A percentile compares a stretch with the other conserved stretches of the same genome.
These are phyloP conservation scores for Przewalskia tangutica DNA, from an alignment of 257 asterid genomes.

Conservation along the genomic window DNA sequence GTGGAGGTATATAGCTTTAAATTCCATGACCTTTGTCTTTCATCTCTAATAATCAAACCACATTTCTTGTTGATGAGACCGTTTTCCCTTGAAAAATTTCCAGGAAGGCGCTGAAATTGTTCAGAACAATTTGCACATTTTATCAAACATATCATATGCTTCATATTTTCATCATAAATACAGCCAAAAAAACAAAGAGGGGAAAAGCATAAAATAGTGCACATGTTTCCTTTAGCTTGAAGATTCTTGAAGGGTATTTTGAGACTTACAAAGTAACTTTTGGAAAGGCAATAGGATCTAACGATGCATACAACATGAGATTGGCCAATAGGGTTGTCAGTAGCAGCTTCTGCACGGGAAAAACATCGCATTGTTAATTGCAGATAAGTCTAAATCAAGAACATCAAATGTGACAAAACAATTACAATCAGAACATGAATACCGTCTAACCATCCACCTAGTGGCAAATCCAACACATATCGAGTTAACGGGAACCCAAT, in stretches of 20 bases:
- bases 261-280: not conserved
- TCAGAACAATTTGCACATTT: not conserved
- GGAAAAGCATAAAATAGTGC: not conserved
- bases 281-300: not conserved
- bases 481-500: not conserved
- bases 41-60: not conserved
- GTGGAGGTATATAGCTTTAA: not conserved
- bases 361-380: not conserved
- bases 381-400: not conserved
- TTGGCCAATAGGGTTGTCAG: not conserved
- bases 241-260: not conserved
- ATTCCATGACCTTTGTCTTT: constrained; percentile 1
- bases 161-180: not conserved
- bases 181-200: not conserved
- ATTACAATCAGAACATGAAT: not conserved
- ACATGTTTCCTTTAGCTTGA: not conserved
- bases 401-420: not conserved
- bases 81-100: not conserved
- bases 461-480: not conserved
- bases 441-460: not conserved
- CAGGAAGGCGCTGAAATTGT: not conserved
- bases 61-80: not conserved
- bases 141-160: not conserved
- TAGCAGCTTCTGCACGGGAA: not conserved
- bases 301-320: not conserved